Percentiles rank a stretch among this genome's conserved stretches.
phyloP scores from a whole-genome alignment of 768 basidiomycete genomes.

The Asterophora parasitica region DNA sequence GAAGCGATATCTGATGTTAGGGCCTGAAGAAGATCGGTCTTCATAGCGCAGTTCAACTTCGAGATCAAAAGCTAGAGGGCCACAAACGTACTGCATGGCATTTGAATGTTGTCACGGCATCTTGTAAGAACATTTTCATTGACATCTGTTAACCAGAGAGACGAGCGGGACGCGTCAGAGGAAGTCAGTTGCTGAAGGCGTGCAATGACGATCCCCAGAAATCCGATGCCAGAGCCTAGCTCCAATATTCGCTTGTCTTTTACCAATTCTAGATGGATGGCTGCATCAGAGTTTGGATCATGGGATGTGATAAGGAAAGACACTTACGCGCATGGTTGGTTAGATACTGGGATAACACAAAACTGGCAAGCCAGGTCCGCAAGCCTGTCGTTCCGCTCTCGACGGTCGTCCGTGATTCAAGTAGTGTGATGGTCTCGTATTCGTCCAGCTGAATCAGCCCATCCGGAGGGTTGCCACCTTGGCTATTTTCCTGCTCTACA shows the following conservation, averaged over 20 bases:
- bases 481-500: neutral
- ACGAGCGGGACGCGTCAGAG: neutral
- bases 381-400: constrained; percentile 78
- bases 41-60: neutral
- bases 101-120: constrained; percentile 53
- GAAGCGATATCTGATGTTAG: constrained; percentile 36
- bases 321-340: constrained; percentile 49
- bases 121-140: constrained; percentile 57
- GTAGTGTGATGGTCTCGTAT: constrained; percentile 49
- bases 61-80: constrained; percentile 18
- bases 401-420: constrained; percentile 70
- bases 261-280: constrained; percentile 40
- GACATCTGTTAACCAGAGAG: constrained; percentile 58
- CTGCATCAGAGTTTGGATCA: neutral
- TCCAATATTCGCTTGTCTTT: constrained; percentile 52
- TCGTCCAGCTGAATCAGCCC: constrained; percentile 17
- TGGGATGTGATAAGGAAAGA: neutral
- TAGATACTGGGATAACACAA: constrained; percentile 59
- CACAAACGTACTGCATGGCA: constrained; percentile 61
- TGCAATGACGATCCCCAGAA: constrained; percentile 61
- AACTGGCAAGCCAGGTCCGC: constrained; percentile 75
- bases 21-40: constrained; percentile 56
- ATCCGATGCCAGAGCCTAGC: constrained; percentile 73
- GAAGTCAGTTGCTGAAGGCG: constrained; percentile 42
- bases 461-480: neutral